Percentiles rank a stretch among this genome's conserved stretches.
phyloP scores from a whole-genome alignment of 257 asterid species.

The Nicotiana benthamiana region DNA sequence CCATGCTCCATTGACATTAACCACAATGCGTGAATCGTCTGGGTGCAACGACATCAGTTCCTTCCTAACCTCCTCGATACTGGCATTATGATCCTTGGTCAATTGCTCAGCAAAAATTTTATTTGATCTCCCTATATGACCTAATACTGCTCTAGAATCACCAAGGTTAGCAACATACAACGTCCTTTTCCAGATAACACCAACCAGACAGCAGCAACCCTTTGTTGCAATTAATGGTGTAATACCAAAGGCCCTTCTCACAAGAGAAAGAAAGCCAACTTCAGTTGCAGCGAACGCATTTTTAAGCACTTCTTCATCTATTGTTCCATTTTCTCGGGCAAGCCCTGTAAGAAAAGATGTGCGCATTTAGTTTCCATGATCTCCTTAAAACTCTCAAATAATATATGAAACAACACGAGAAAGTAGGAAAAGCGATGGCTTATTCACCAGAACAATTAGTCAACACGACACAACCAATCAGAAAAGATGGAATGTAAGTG shows the following conservation, averaged over 20 bases:
- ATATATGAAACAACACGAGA: background rate
- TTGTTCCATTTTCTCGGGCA: conserved; percentile 48
- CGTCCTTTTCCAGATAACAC: conserved; percentile 56
- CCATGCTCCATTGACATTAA: conserved; percentile 54
- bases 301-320: conserved; percentile 44
- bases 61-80: conserved; percentile 55
- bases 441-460: background rate
- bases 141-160: conserved; percentile 84
- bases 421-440: background rate
- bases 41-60: conserved; percentile 61
- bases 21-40: conserved; percentile 48
- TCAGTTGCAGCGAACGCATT: conserved; percentile 60
- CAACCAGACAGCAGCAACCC: conserved; percentile 85
- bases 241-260: conserved; percentile 32
- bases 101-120: conserved; percentile 62
- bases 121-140: conserved; percentile 34
- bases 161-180: conserved; percentile 68
- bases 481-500: background rate
- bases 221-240: conserved; percentile 42
- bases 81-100: conserved; percentile 67
- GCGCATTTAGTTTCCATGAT: background rate
- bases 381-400: background rate
- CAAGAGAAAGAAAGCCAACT: conserved; percentile 45
- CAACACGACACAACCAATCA: too few species aligned
- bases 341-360: conserved; percentile 32